Evolutionary conservation across 768 basidiomycete species (phyloP).

Genomic region (Steccherinum ochraceum): DNA sequence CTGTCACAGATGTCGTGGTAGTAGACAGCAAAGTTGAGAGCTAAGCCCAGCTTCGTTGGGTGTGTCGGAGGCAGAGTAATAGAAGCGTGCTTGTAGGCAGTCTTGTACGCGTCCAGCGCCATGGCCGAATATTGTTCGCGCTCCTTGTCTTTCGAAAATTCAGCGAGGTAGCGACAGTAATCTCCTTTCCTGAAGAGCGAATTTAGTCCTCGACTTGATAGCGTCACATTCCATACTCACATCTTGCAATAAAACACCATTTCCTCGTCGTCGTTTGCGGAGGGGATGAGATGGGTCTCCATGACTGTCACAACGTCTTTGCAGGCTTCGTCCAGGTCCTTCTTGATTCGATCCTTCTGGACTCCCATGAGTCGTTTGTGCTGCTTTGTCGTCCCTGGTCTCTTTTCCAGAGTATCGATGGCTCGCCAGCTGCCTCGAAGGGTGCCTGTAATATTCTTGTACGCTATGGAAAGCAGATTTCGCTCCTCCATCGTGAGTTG

Average conservation of each 20-base stretch:
- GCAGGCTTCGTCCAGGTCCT: conserved; percentile 70
- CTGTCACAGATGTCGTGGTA: conserved; percentile 84
- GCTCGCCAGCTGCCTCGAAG: conserved; percentile 83
- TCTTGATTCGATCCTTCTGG: conserved; percentile 72
- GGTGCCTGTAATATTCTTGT: conserved; percentile 84
- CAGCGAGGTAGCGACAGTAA: conserved; percentile 87
- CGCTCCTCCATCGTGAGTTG: conserved; percentile 79
- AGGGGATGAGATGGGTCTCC: conserved; percentile 49
- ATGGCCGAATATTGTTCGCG: conserved; percentile 56
- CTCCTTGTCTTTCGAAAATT: conserved; percentile 69
- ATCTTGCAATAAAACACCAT: conserved; percentile 90
- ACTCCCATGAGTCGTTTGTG: conserved; percentile 63
- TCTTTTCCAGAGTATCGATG: conserved; percentile 69
- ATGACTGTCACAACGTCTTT: conserved; percentile 72
- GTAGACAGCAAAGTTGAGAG: conserved; percentile 92
- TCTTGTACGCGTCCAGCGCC: conserved; percentile 81
- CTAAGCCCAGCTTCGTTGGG: conserved; percentile 82
- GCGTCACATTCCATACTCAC: too few species aligned
- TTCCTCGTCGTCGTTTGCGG: conserved; percentile 71
- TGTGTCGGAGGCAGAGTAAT: conserved; percentile 71
- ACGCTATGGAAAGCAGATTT: conserved; percentile 82
- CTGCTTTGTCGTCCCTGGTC: conserved; percentile 43
- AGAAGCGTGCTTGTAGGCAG: conserved; percentile 77
- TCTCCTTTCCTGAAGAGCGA: conserved; percentile 78
- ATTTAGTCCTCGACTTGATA: too few species aligned